Evolutionary conservation across 768 basidiomycete species (phyloP), one percentile per base, ranked within the genome.

Genomic region (Russula sp.): DNA sequence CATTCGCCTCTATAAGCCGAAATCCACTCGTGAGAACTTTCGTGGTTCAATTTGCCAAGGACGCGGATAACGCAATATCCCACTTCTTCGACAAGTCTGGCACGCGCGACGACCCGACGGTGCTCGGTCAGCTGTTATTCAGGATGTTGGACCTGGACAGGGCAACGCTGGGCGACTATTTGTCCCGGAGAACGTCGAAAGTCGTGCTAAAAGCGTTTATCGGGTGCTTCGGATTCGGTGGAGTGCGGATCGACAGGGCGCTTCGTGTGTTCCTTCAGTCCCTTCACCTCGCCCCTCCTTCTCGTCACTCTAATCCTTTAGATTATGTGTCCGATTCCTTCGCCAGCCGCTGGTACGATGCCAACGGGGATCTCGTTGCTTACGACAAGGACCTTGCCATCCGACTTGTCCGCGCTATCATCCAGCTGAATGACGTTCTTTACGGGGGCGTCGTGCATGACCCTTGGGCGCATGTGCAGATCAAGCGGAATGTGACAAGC

Each of bases 251-350:
- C 64, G 94, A 98, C 77, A 87, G 88, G 65, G 94, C 94, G 11
- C 79, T 99, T 60, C 86, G 96, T 59, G 83, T 88, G 55, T 98
- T 98, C 79, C 77, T 98, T 64, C 84, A 92, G 70, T 88, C 94
- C 8, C 74, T 98, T 42, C 81, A 89, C 69, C 71, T 89, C n/a
- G 84, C 87, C 8, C 71, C 77, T 32, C 79, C 81, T 42, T 63
- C 74, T 71, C 22, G 72, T 18, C 75, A 76, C 59, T 72, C 77
- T 49, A 76, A 72, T 54, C 75, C 82, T 5, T 73, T 87, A 36
- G 91, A 94, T 67, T 81, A 86, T 69, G 78, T 97, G 2, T 80
- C 98, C 34, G 86, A 91, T 70, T 83, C 88, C 11, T 94, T 99
- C 72, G 90, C 94, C 16, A 81, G 84, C 68, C 83, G 90, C 32